A percentile compares a stretch with the other conserved stretches of the same genome.
Evolutionary conservation across 441 rosid species (phyloP).

Genomic region (Arabidopsis hybrid): DNA sequence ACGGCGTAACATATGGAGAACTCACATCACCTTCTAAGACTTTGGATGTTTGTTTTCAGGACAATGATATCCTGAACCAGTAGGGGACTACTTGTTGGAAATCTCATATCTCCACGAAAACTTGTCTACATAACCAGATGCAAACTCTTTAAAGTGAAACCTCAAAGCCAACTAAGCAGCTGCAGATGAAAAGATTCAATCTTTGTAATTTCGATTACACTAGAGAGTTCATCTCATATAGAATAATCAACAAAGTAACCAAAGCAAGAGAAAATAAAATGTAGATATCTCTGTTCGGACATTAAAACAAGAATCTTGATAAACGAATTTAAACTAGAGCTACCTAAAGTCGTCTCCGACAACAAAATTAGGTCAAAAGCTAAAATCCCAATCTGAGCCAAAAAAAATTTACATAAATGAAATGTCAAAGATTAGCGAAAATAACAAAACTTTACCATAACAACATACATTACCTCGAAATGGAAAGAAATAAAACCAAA

Average conservation of each 20-base stretch:
- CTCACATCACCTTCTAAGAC: constrained; percentile 50
- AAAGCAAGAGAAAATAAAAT: background rate
- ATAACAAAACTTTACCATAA: background rate
- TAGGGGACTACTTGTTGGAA: background rate
- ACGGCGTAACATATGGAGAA: constrained; percentile 57
- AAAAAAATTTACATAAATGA: background rate
- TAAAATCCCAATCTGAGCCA: constrained; percentile 21
- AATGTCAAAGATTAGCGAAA: background rate
- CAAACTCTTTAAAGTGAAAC: constrained; percentile 2
- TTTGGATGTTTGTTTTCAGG: constrained; percentile 31
- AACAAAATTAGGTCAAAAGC: constrained; percentile 11
- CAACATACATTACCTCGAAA: constrained; percentile 37
- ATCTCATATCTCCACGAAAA: constrained; percentile 14
- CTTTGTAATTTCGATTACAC: background rate
- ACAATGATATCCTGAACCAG: constrained; percentile 35
- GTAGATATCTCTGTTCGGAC: background rate
- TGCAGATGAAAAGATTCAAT: constrained; percentile 17
- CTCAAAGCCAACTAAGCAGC: constrained; percentile 21
- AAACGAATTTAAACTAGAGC: background rate
- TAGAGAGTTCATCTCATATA: background rate
- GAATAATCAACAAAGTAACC: constrained; percentile 5
- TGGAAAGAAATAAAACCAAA: background rate
- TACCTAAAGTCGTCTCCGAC: constrained; percentile 17
- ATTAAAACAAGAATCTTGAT: background rate
- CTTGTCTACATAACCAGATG: background rate